Evolutionary conservation across 257 asterid species (phyloP), one percentile per base, ranked within the genome.

Genomic region (Solanum pinnatisectum): DNA sequence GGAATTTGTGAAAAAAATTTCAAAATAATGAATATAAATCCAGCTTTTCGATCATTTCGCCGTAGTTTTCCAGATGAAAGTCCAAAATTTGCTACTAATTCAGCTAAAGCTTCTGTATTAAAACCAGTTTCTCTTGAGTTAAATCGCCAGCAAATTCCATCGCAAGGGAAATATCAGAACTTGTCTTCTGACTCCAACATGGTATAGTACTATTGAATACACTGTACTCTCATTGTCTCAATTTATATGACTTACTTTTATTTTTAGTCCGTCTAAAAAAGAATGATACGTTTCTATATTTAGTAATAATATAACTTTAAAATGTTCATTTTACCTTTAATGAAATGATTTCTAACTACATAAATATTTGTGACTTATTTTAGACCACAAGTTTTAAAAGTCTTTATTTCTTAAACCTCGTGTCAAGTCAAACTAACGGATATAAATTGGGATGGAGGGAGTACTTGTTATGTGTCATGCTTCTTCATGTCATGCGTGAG

Each of bases 141-240:
- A 23, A 39, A 76, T 73, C 6, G 25, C 44, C 79, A 72, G 25
- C 79, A 72, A 1, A 16, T 72, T 18, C 25, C 42, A 33, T 72
- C 25, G 1, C 78, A 71, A 30, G 78, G 35, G n/a, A 73, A 2
- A 72, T 32, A 72, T 74, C 83, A 74, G 1, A 37, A 37, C 52
- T 20, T 73, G 82, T 73, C 49, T 36, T 8, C 83, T 20, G 32
- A n/a, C 27, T 72, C 81, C 25, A 72, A 73, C 30, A 73, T 33
- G 79, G 49, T 73, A 73, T 60, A 10, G 1, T 60, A 59, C 30
- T 63, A n/a, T n/a, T 63, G 15, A 63, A 15, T 52, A 59, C 7
- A 16, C 0, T 16, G 9, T 6, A 0, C n/a, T 16, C 4, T 16
- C 2, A 1, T 0, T 8, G 1, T 59, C 5, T 8, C 9, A 18